Evolutionary conservation across 768 basidiomycete species (phyloP).

Genomic region (Tephrocybe rancida): DNA sequence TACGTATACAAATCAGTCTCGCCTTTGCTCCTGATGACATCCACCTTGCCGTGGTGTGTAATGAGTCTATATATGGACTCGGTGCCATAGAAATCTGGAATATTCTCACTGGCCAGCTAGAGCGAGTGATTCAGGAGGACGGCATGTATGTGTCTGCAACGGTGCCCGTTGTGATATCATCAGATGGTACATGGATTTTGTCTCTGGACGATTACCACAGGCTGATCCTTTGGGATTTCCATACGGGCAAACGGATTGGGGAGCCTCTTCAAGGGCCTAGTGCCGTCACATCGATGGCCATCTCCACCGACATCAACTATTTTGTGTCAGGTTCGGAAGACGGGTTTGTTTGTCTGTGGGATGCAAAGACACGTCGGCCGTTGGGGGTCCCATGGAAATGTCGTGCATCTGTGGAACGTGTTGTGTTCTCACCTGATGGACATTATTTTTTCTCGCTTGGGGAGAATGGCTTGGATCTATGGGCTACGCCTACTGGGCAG

Average conservation of each 20-base stretch:
- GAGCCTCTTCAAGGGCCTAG: background rate
- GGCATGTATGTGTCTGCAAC: background rate
- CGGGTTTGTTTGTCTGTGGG: constrained; percentile 18
- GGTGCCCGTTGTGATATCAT: background rate
- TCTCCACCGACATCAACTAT: constrained; percentile 18
- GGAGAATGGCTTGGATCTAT: background rate
- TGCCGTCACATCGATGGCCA: constrained; percentile 6
- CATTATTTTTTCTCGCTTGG: background rate
- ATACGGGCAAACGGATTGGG: background rate
- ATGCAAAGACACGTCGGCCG: constrained; percentile 10
- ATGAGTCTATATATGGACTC: too few species aligned
- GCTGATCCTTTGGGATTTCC: background rate
- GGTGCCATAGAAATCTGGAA: too few species aligned
- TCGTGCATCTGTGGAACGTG: background rate
- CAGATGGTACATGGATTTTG: background rate
- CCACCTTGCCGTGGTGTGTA: background rate
- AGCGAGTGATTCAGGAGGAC: background rate
- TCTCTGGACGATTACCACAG: background rate
- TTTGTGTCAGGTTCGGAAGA: constrained; percentile 18
- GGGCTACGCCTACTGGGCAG: background rate
- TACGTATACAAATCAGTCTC: too few species aligned
- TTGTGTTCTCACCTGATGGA: constrained; percentile 18
- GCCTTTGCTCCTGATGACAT: background rate
- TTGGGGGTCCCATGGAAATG: constrained; percentile 1
- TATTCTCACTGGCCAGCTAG: background rate